Evolutionary conservation across 129 eudicot genomes (phyloP), one percentile per base, ranked within the genome.

Genomic region (Sambucus nigra): DNA sequence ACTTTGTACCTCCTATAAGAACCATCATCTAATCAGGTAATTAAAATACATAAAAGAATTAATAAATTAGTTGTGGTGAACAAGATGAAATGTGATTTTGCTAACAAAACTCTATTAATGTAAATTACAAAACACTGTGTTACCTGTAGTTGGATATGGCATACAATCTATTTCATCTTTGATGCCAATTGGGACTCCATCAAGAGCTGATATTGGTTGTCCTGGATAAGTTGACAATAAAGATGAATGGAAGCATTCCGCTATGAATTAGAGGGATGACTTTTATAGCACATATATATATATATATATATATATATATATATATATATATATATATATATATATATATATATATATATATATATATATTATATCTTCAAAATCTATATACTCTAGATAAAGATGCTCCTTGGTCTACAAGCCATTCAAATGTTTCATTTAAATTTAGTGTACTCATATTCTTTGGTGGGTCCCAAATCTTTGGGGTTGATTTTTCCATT

Each of bases 131-230:
- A 38, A 15, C n/a, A 9, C 11, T 25, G 10, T 29, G 48, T 75
- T 64, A 92, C 99, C 96, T 11, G 96, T 82, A 19, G 99, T 92
- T 61, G 96, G 99, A 74, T 86, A 86, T 11, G 99, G 99, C 65
- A 53, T 67, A 69, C 99, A 92, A 68, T 92, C 99, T 32, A 92
- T 92, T 68, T 92, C 99, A 64, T 92, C 99, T 72, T 92, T 86
- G 42, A 92, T 52, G 10, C 85, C 99, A 66, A 92, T 61, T 47
- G 91, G 96, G 18, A 92, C 87, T 67, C 99, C 99, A 77, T 92
- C 99, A 0, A 92, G 81, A 26, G 76, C 82, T 28, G 99, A 92
- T 57, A 92, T 60, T 22, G 87, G 78, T 67, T 82, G 77, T 65
- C 96, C 99, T 92, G 68, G 47, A 57, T n/a, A 61, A 67, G 26